Conservation (phyloP, 148 eudicot genomes). For the Heliosperma pusillum region DNA sequence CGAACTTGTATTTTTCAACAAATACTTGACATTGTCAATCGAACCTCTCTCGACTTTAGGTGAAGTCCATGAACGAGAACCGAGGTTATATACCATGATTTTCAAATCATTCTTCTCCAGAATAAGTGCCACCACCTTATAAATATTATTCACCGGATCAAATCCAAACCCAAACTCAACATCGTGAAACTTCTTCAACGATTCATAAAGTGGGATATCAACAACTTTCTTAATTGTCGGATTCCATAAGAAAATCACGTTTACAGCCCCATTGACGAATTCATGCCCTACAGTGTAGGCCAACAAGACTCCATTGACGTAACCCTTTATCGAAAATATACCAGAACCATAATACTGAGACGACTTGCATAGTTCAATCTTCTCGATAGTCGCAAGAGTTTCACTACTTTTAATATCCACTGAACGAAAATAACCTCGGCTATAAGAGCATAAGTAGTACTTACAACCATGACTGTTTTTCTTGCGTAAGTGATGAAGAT, state of each 20-base stretch:
- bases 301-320: no score
- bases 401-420: neutral
- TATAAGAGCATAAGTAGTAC: neutral
- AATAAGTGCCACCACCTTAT: neutral
- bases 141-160: neutral
- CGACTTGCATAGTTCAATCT: neutral
- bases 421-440: no score
- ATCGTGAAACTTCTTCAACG: neutral
- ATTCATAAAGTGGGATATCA: neutral
- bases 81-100: conserved; percentile 1
- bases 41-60: neutral
- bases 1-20: neutral
- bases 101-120: neutral
- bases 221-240: neutral
- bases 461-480: no score
- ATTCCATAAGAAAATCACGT: neutral
- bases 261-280: no score
- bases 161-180: conserved; percentile 7
- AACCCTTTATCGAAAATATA: no score
- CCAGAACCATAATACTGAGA: no score
- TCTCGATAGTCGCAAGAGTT: neutral
- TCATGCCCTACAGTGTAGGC: no score
- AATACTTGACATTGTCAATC: neutral
- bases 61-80: neutral
- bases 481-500: neutral